phyloP scores from a whole-genome alignment of 805 yeast genomes.

The Hyphopichia homilentoma region DNA sequence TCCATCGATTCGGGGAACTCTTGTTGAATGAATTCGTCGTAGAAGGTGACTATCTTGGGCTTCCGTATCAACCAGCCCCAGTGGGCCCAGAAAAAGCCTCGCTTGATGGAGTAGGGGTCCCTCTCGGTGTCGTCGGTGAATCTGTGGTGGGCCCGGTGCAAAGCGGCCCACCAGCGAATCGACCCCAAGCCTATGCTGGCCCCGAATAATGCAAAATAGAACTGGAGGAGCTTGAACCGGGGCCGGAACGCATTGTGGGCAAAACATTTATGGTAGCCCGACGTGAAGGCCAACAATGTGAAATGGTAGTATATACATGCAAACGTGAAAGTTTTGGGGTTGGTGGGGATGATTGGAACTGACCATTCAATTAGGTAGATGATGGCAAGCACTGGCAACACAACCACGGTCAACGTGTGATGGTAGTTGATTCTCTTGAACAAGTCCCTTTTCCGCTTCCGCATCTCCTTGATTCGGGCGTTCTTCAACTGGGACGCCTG shows the following conservation, averaged over 20 bases:
- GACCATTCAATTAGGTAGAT: slow-evolving; percentile 19
- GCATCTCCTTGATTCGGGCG: slow-evolving; percentile 30
- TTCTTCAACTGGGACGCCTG: slow-evolving; percentile 24
- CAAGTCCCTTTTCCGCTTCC: slow-evolving; percentile 32
- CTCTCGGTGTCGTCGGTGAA: slow-evolving; percentile 77
- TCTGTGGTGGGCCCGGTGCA: slow-evolving; percentile 89
- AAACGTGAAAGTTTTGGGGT: slow-evolving; percentile 23
- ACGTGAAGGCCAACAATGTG: slow-evolving; percentile 37
- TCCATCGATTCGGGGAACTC: slow-evolving; percentile 24
- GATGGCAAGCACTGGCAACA: slow-evolving; percentile 29
- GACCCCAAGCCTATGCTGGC: slow-evolving; percentile 75
- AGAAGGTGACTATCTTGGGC: slow-evolving; percentile 40
- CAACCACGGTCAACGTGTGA: slow-evolving; percentile 27
- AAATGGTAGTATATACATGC: slow-evolving; percentile 29
- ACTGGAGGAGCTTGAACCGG: slow-evolving; percentile 31
- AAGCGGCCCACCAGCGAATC: slow-evolving; percentile 72
- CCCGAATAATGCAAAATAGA: slow-evolving; percentile 57
- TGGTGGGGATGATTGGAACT: slow-evolving; percentile 22
- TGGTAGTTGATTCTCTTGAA: slow-evolving; percentile 34
- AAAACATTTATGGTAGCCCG: slow-evolving; percentile 42
- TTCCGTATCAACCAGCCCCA: slow-evolving; percentile 81
- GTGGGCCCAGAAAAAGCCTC: slow-evolving; percentile 80
- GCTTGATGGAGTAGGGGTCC: slow-evolving; percentile 82
- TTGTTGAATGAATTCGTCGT: slow-evolving; percentile 31
- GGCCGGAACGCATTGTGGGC: slow-evolving; percentile 37